phyloP scores from a whole-genome alignment of 225 moss, liverwort and hornwort species.

The Antitrichia curtipendula region DNA sequence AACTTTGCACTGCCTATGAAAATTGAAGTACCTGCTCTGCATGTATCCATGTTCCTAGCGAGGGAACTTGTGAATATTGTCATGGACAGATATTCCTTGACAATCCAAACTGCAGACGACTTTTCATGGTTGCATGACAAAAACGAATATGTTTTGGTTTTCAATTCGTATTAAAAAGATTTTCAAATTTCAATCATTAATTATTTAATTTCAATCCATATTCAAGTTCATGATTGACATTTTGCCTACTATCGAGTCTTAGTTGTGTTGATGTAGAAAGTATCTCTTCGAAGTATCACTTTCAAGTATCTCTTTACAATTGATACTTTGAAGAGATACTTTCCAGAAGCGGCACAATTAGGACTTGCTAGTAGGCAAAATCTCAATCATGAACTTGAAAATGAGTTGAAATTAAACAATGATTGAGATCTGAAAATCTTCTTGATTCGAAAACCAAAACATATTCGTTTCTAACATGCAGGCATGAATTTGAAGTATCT shows the following conservation, averaged over 20 bases:
- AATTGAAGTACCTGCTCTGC: not conserved
- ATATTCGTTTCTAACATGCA: not conserved
- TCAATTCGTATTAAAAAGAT: not conserved
- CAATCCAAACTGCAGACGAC: accelerated
- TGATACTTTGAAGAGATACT: not conserved
- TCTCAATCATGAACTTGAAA: not conserved
- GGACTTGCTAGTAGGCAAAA: not conserved
- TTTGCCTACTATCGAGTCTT: not conserved
- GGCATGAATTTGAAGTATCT: not conserved
- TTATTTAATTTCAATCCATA: not conserved
- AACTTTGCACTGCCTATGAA: not conserved
- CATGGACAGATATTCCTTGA: too few species aligned
- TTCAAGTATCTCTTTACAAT: not conserved
- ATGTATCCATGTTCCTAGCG: not conserved
- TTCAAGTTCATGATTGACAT: not conserved
- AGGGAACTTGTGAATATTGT: not conserved
- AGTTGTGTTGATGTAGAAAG: accelerated
- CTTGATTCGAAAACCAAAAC: not conserved
- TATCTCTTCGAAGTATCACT: not conserved
- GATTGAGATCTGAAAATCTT: not conserved
- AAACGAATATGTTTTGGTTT: not conserved
- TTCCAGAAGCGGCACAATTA: accelerated
- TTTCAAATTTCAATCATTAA: not conserved
- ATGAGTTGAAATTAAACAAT: not conserved
- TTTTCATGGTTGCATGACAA: not conserved